Conservation (phyloP, 139 green algal genomes). For the Eudorina sp. region DNA sequence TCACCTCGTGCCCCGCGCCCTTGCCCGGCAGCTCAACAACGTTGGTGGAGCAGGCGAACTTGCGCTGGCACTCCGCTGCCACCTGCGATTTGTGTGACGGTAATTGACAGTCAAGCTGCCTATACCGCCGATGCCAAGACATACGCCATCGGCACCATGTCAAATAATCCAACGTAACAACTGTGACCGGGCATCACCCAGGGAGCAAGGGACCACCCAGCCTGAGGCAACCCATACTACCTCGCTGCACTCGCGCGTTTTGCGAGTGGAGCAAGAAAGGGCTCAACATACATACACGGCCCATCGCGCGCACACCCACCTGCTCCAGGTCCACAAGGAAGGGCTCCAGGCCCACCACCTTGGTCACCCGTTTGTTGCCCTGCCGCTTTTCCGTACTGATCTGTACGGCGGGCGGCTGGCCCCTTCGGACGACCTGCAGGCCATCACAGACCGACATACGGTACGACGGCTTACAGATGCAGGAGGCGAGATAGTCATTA, state of each 20-base stretch:
- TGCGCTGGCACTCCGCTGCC: slow-evolving; percentile 31
- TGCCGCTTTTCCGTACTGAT: slow-evolving; percentile 66
- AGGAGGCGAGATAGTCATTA: no score
- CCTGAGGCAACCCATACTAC: no score
- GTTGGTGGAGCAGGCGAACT: slow-evolving; percentile 63
- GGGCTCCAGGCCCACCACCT: slow-evolving; percentile 57
- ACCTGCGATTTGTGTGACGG: no score
- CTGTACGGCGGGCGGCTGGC: slow-evolving; percentile 48
- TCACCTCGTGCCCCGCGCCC: slow-evolving; percentile 54
- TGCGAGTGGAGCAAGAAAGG: no score
- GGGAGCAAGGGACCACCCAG: no score
- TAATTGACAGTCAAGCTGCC: no score
- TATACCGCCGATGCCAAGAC: no score
- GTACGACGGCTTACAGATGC: no score
- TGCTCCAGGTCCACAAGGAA: slow-evolving; percentile 60
- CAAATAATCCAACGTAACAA: no score
- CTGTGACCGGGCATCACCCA: no score
- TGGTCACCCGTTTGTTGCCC: slow-evolving; percentile 72
- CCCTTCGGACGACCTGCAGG: slow-evolving; percentile 60
- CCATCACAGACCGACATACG: neutral
- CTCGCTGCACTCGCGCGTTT: no score
- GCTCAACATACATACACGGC: neutral
- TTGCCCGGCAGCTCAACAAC: slow-evolving; percentile 65
- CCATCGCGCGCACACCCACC: neutral
- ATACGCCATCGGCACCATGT: no score